Conservation (phyloP, 1,139 yeast species). For the Pichia terricola region DNA sequence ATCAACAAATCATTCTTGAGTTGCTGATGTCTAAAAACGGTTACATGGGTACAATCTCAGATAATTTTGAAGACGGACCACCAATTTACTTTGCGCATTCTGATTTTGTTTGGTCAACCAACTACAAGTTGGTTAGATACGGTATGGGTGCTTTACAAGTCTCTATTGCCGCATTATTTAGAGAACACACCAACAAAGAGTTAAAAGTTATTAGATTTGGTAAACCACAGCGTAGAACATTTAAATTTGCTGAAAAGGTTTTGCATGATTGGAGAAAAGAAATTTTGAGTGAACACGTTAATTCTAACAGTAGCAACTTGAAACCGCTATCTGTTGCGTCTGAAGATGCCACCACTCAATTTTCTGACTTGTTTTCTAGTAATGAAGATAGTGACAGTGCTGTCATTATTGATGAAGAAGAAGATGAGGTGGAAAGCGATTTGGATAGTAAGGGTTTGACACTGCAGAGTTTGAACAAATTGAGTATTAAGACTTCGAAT, state of each 20-base stretch:
- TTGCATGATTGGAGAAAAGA: constrained; percentile 70
- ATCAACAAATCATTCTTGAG: constrained; percentile 78
- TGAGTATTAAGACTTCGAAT: constrained; percentile 9
- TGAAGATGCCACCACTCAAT: constrained; percentile 4
- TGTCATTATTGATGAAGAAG: constrained; percentile 26
- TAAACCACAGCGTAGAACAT: constrained; percentile 79
- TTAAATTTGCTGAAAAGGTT: constrained; percentile 69
- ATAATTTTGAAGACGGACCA: constrained; percentile 68
- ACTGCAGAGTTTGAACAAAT: constrained; percentile 29
- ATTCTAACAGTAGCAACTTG: constrained; percentile 33
- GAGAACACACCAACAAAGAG: constrained; percentile 74
- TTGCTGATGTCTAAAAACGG: constrained; percentile 65
- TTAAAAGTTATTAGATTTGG: constrained; percentile 72
- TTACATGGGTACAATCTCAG: constrained; percentile 69
- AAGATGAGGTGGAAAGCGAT: constrained; percentile 27
- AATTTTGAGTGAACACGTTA: constrained; percentile 63
- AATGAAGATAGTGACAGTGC: constrained; percentile 19
- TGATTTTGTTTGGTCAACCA: constrained; percentile 84
- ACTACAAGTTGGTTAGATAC: constrained; percentile 67
- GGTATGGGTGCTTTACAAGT: constrained; percentile 90
- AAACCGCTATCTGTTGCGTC: constrained; percentile 8
- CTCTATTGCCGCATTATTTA: constrained; percentile 70
- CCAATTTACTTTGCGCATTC: constrained; percentile 79
- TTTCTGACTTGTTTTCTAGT: constrained; percentile 9
- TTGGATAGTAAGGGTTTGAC: constrained; percentile 30